Percentiles rank a stretch among this genome's conserved stretches.
phyloP scores from a whole-genome alignment of 768 basidiomycete genomes.

The Thelephora ganbajun region DNA sequence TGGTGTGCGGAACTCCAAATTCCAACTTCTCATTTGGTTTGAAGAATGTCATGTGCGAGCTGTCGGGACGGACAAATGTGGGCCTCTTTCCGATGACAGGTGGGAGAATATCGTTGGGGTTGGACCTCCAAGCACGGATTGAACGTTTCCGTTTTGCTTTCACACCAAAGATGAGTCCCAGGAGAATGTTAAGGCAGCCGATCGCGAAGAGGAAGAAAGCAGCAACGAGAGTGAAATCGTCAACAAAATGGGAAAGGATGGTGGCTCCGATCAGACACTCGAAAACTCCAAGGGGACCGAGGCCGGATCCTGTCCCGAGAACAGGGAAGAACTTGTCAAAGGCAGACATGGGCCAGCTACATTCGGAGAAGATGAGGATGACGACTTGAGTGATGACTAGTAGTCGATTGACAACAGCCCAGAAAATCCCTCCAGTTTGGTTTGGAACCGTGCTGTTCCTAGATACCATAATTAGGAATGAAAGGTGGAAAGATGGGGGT shows the following conservation, averaged over 20 bases:
- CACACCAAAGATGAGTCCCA: slow-evolving; percentile 60
- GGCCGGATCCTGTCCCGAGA: slow-evolving; percentile 69
- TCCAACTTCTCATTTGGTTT: slow-evolving; percentile 14
- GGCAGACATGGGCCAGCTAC: slow-evolving; percentile 67
- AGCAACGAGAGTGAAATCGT: slow-evolving; percentile 79
- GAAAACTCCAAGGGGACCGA: slow-evolving; percentile 78
- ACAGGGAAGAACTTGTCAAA: slow-evolving; percentile 82
- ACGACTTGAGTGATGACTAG: slow-evolving; percentile 79
- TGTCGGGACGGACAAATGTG: slow-evolving; percentile 14
- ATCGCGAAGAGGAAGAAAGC: slow-evolving; percentile 87
- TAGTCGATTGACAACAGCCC: slow-evolving; percentile 79
- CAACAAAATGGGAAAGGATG: slow-evolving; percentile 51
- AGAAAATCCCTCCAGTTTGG: slow-evolving; percentile 83
- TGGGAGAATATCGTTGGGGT: slow-evolving; percentile 36
- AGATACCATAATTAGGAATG: slow-evolving; percentile 1
- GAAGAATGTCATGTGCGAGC: slow-evolving; percentile 12
- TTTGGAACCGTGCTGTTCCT: slow-evolving; percentile 75
- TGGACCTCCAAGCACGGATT: slow-evolving; percentile 48
- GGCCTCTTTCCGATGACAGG: slow-evolving; percentile 25
- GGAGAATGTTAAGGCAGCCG: slow-evolving; percentile 78
- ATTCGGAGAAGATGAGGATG: slow-evolving; percentile 69
- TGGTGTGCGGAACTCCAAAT: slow-evolving; percentile 4
- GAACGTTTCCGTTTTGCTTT: slow-evolving; percentile 48
- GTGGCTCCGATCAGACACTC: slow-evolving; percentile 65
- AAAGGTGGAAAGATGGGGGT: not conserved